These are phyloP conservation scores for Alternaria consortialis DNA, from an alignment of 2,329 filamentous ascomycete species.

Conservation along the genomic window DNA sequence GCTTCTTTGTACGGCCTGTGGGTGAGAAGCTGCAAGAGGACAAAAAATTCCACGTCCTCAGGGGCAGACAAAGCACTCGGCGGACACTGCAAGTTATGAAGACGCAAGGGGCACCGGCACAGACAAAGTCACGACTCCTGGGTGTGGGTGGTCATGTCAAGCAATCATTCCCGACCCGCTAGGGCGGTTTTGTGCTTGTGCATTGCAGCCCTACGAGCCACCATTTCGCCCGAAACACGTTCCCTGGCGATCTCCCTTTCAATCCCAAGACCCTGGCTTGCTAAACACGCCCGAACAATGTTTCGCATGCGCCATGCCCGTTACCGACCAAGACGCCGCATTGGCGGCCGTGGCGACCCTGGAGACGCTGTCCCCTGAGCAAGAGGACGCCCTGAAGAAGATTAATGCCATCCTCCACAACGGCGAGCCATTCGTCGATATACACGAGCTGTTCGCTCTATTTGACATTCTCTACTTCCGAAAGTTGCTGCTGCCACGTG, in stretches of 20 bases:
- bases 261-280: slow-evolving; percentile 12
- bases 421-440: slow-evolving; percentile 52
- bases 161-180: slow-evolving; percentile 19
- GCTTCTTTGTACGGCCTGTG: neutral
- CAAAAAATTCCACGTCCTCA: neutral
- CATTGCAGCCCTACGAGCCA: slow-evolving; percentile 16
- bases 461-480: slow-evolving; percentile 57
- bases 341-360: slow-evolving; percentile 51
- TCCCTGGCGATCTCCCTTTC: slow-evolving; percentile 4
- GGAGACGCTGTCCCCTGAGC: slow-evolving; percentile 43
- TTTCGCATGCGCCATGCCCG: slow-evolving; percentile 43
- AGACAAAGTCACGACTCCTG: slow-evolving; percentile 37
- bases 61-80: slow-evolving; percentile 11
- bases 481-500: slow-evolving; percentile 49
- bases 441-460: slow-evolving; percentile 52
- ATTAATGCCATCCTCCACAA: slow-evolving; percentile 51
- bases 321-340: slow-evolving; percentile 55
- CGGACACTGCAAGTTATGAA: neutral
- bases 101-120: slow-evolving; percentile 26
- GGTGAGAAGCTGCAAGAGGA: neutral
- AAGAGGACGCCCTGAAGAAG: slow-evolving; percentile 43
- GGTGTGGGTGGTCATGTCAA: slow-evolving; percentile 19
- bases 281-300: slow-evolving; percentile 15
- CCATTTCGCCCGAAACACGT: neutral
- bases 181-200: slow-evolving; percentile 1